Evolutionary conservation across 2,329 filamentous ascomycete genomes (phyloP), one percentile per base, ranked within the genome.

Genomic region (Conoideocrella luteorostrata): DNA sequence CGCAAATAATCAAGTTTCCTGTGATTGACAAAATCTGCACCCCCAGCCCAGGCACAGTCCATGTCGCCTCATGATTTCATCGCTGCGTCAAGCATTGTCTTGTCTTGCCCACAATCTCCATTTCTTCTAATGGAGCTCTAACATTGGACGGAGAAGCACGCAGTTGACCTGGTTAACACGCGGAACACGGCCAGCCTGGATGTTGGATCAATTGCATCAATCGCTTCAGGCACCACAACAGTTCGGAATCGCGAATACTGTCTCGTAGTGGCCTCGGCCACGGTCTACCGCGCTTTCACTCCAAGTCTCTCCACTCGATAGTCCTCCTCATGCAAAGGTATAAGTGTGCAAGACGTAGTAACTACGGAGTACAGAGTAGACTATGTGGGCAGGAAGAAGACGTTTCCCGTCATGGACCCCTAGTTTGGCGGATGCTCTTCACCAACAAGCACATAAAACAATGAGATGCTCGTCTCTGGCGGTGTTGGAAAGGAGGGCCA

Each of bases 61-160:
- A 35, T 35, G 30, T 28, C n/a, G 40, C 32, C 32, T 35, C 32
- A 17, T 28, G 21, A 42, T 36, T 30, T 23, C 40, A 36, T 42
- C 23, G 6, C 22, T 42, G 20, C 22, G 23, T 34, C 32, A 26
- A 30, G 22, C 24, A 28, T 23, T n/a, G 15, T n/a, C 17, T 30
- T 23, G 15, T 10, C 21, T 33, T 15, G 35, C 33, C 28, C 26
- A 38, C 35, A 4, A 0, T 32, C 24, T 32, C 35, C 28, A 39
- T 17, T 34, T 39, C 41, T 39, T 34, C 20, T 28, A 38, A 28
- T 21, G 41, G 34, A 44, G 10, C n/a, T n/a, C n/a, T n/a, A n/a
- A n/a, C n/a, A n/a, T n/a, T n/a, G n/a, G n/a, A n/a, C n/a, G n/a
- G n/a, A n/a, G n/a, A n/a, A n/a, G n/a, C n/a, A n/a, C n/a, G n/a